Evolutionary conservation across 192 early-diverging fungal genomes (phyloP).

Genomic region (Mortierella antarctica): DNA sequence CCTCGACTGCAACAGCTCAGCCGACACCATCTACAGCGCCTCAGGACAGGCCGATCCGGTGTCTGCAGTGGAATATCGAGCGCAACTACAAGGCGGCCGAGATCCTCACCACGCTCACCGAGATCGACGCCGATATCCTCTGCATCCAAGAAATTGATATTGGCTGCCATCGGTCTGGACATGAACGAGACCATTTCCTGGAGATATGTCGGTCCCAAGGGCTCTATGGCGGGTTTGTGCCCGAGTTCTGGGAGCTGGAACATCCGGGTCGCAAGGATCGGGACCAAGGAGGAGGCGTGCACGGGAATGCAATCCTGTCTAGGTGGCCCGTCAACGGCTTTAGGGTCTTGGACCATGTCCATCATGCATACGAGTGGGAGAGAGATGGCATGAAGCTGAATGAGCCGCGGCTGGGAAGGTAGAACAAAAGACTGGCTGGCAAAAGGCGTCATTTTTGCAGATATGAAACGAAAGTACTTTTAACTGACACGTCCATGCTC

Average conservation of each 20-base stretch:
- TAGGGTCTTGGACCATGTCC: constrained; percentile 70
- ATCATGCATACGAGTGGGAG: constrained; percentile 80
- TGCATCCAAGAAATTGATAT: constrained; percentile 86
- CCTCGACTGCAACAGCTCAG: neutral
- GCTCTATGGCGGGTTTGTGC: constrained; percentile 74
- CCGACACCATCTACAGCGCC: neutral
- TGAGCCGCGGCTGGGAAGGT: constrained; percentile 77
- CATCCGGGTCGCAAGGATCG: constrained; percentile 62
- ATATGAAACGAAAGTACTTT: too few species aligned
- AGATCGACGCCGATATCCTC: constrained; percentile 76
- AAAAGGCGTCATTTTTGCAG: neutral
- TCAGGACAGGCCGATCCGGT: constrained; percentile 57
- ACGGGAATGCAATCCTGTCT: constrained; percentile 82
- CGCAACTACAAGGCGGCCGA: constrained; percentile 77
- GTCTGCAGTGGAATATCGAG: constrained; percentile 87
- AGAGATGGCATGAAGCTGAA: constrained; percentile 64
- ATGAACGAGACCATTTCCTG: constrained; percentile 66
- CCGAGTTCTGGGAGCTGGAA: constrained; percentile 80
- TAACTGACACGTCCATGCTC: too few species aligned
- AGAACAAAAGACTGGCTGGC: too few species aligned
- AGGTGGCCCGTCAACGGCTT: constrained; percentile 69
- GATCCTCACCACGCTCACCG: constrained; percentile 63
- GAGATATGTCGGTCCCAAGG: constrained; percentile 68
- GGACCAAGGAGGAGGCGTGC: constrained; percentile 82
- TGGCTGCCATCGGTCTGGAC: constrained; percentile 73